Conservation (phyloP, 23 red algal species). For the Gracilariopsis chorda region DNA sequence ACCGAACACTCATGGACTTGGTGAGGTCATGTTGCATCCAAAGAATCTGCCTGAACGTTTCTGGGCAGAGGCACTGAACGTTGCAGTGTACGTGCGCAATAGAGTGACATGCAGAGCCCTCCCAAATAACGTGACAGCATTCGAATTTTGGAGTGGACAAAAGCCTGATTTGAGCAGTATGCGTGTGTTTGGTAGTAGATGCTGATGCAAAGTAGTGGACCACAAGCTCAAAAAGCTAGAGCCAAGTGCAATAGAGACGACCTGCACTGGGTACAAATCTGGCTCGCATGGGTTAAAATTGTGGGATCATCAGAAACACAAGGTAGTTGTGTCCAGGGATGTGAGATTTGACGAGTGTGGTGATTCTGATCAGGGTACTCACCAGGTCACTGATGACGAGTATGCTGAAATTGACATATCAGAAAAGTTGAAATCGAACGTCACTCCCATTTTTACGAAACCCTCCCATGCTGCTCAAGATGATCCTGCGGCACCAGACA, state of each 20-base stretch:
- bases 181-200: conserved; percentile 7
- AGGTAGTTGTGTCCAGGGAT: neutral
- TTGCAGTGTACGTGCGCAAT: neutral
- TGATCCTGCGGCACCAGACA: neutral
- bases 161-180: conserved; percentile 9
- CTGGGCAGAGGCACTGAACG: neutral
- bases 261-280: neutral
- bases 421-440: too few relatives aligned
- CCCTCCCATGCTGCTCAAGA: too few relatives aligned
- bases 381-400: neutral
- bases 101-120: neutral
- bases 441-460: too few relatives aligned
- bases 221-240: conserved; percentile 15
- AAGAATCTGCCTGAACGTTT: neutral
- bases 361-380: neutral
- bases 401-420: neutral
- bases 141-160: neutral
- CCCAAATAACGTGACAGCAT: neutral
- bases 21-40: neutral
- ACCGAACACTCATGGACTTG: conserved; percentile 31
- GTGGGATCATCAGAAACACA: neutral
- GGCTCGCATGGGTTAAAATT: conserved; percentile 1
- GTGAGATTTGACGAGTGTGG: neutral
- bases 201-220: conserved; percentile 1
- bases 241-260: neutral